Conservation (phyloP, 441 rosid species). For the Raphanus hybrid region DNA sequence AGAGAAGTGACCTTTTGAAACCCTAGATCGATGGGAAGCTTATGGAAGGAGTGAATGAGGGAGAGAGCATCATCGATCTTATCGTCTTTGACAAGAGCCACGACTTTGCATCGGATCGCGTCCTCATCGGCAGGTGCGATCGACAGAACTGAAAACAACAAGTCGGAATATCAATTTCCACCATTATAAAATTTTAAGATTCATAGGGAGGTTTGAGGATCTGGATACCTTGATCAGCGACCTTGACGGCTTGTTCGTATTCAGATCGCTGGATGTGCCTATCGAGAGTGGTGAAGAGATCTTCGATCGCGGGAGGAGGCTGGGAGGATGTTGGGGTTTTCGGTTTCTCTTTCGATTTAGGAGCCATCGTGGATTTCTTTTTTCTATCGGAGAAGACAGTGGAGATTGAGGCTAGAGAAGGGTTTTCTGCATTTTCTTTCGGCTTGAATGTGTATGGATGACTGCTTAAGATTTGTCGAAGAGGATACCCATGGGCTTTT, state of each 20-base stretch:
- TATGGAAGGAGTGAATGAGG: slow-evolving; percentile 53
- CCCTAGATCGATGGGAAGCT: slow-evolving; percentile 58
- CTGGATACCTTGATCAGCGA: slow-evolving; percentile 72
- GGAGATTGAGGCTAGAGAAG: slow-evolving; percentile 22
- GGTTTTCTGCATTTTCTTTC: slow-evolving; percentile 17
- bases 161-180: neutral
- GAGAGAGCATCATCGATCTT: slow-evolving; percentile 69
- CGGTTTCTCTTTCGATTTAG: slow-evolving; percentile 67
- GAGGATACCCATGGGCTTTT: neutral
- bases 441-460: too few relatives aligned
- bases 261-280: slow-evolving; percentile 74
- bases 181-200: neutral
- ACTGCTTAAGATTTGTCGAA: too few relatives aligned
- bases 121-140: slow-evolving; percentile 73
- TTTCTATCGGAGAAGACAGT: too few relatives aligned
- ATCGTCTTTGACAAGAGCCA: slow-evolving; percentile 73
- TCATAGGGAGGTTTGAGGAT: neutral
- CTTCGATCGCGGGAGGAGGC: slow-evolving; percentile 83
- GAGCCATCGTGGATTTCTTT: slow-evolving; percentile 55
- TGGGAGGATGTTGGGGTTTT: slow-evolving; percentile 46
- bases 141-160: slow-evolving; percentile 53
- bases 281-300: slow-evolving; percentile 75
- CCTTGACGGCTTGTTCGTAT: slow-evolving; percentile 64
- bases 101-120: slow-evolving; percentile 87
- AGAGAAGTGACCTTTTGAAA: slow-evolving; percentile 60